phyloP scores from a whole-genome alignment of 2,329 filamentous ascomycete genomes.

The Phialophora chinensis region DNA sequence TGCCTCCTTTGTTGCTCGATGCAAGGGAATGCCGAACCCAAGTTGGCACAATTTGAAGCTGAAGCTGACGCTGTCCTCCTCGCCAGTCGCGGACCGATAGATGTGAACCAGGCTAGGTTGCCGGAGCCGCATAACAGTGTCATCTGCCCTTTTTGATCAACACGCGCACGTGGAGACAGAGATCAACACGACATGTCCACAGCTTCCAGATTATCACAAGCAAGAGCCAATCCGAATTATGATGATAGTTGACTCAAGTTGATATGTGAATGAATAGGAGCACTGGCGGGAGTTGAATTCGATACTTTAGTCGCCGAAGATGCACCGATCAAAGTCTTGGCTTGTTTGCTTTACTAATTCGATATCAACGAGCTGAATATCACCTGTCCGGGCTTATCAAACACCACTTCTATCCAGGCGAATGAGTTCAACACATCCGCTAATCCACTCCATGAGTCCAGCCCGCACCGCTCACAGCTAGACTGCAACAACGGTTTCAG shows the following conservation, averaged over 20 bases:
- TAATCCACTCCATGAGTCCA: constrained; percentile 32
- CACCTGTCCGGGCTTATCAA: constrained; percentile 42
- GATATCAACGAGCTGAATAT: constrained; percentile 30
- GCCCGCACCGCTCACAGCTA: constrained; percentile 15
- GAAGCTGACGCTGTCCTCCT: neutral
- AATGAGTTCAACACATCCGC: constrained; percentile 40
- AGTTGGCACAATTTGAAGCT: neutral
- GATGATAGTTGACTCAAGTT: neutral
- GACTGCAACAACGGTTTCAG: constrained; percentile 14
- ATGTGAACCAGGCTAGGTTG: constrained; percentile 7
- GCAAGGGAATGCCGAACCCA: neutral
- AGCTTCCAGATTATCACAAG: neutral
- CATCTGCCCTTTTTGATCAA: neutral
- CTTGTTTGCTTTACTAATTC: neutral
- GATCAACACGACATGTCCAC: neutral
- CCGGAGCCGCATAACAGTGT: neutral
- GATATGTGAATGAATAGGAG: neutral
- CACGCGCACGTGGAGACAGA: neutral
- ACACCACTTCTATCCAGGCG: constrained; percentile 45
- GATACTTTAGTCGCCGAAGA: neutral
- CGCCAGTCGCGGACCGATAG: neutral
- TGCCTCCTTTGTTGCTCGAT: neutral
- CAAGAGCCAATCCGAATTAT: neutral
- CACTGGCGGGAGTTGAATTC: neutral
- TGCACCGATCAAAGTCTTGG: neutral